Base-by-base conservation (phyloP, 768 basidiomycete genomes). In the Auricularia sp. region DNA sequence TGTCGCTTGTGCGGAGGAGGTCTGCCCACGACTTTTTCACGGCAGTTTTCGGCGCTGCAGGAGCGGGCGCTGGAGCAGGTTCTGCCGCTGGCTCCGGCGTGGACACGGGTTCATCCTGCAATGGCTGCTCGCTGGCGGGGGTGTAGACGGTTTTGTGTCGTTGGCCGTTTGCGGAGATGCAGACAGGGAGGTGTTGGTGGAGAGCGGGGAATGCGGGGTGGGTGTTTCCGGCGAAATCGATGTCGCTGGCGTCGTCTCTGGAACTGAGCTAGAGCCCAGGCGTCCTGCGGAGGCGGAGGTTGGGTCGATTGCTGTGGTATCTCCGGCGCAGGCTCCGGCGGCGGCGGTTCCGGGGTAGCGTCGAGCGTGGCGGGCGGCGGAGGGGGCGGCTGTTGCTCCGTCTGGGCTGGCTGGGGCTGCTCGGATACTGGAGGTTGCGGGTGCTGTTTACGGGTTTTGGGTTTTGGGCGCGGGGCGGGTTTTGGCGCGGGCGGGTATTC, bases 1-100 rank as follows among this genome's bases (percentile, higher is more conserved):
- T 77, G 78, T 82, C 82, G 67, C 77, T 78, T 33, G 82, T 83
- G 71, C 82, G 81, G 43, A 91, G 77, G 39, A 92, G 83, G 14
- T 87, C 87, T 0, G 90, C 88, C 85, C 87, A 92, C 1, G 87
- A 87, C 72, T 86, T 89, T 74, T 84, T 87, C n/a, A 68, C 64
- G 1, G 68, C 59, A 3, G 77, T 72, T 29, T 58, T 64, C 14
- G 35, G 33, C 39, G 66, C 35, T n/a, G 56, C 61, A 16, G 56
- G 35, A 59, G 68, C 61, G 18, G 53, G 11, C 12, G 65, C 10
- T 8, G 68, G 64, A 5, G 71, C 71, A 8, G 73, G 68, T 8
- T 75, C 68, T 0, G 75, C 68, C 8, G 72, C 73, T 1, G 72
- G 66, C 47, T 16, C 47, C 6, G 47, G 47, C 47, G 47, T 51